Evolutionary conservation across 805 yeast species (phyloP), one percentile per base, ranked within the genome.

Genomic region (Candida manassasensis): DNA sequence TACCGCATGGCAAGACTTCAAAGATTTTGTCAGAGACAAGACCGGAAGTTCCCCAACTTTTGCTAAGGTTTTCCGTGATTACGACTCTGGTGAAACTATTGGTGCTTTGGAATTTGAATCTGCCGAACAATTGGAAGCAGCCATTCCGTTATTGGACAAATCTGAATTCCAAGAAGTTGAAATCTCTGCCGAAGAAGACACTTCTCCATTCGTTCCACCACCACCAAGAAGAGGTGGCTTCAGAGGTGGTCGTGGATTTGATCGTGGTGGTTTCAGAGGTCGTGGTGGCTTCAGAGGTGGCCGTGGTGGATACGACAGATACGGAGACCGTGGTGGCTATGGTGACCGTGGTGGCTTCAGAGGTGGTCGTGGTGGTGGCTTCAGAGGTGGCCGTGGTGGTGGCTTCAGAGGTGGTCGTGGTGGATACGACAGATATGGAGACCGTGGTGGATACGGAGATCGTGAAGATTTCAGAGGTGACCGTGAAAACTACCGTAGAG

Each of bases 1-100:
- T 43, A 72, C 84, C 39, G 79, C 86, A 34, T 84, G 94, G 94
- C 93, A 84, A 71, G 90, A 83, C 52, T 73, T 84, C 55, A 84
- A 88, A 69, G 97, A 90, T 67, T 79, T 85, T 56, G 88, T 87
- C 46, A 75, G 95, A 57, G 88, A 83, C 42, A 82, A 77, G 61
- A 77, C 75, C 38, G 67, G 73, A 43, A 59, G 72, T 44, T 74
- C 77, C 40, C 84, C 87, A 39, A 75, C 81, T 21, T 83, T 81
- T 46, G 67, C 69, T 49, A 62, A 66, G 55, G 68, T 66, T 59
- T 72, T 51, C 67, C 70, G 68, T 59, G 71, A 60, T 62, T 73
- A 53, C 54, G 69, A 54, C 59, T 59, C 60, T 57, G 62, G 63
- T 45, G 69, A 62, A 52, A 65, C 56, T 52, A 61, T 55, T 33